Percentiles rank a stretch among this genome's conserved stretches.
Conservation (phyloP, 2,329 filamentous ascomycete species). For the Fusarium fujikuroi region DNA sequence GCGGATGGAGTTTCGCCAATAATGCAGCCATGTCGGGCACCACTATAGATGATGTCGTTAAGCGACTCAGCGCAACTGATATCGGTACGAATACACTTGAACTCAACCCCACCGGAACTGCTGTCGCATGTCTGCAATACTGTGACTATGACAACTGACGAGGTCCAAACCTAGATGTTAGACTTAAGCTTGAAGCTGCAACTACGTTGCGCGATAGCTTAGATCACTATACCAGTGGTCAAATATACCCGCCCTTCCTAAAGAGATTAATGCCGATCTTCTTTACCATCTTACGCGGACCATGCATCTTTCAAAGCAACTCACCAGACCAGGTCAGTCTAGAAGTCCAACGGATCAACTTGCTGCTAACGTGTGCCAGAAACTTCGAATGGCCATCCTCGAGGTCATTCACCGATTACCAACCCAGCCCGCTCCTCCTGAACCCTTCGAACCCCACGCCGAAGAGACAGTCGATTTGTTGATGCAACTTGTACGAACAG, state of each 20-base stretch:
- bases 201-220: conserved; percentile 90
- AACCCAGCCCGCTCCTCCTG: conserved; percentile 74
- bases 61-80: conserved; percentile 66
- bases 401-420: conserved; percentile 92
- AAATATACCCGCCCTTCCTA: conserved; percentile 83
- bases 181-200: conserved; percentile 83
- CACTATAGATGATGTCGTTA: conserved; percentile 71
- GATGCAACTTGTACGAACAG: conserved; percentile 85
- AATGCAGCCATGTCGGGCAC: conserved; percentile 69
- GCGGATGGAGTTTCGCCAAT: conserved; percentile 55
- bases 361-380: conserved; percentile 59
- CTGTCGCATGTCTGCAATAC: conserved; percentile 34
- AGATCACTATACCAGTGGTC: conserved; percentile 84
- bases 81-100: conserved; percentile 55
- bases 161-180: conserved; percentile 69
- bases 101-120: conserved; percentile 16
- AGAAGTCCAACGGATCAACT: background rate
- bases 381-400: conserved; percentile 90
- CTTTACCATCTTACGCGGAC: conserved; percentile 83
- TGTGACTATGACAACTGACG: conserved; percentile 8
- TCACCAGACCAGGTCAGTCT: conserved; percentile 83
- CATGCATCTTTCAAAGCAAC: conserved; percentile 90
- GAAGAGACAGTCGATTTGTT: conserved; percentile 89
- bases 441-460: conserved; percentile 89
- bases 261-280: conserved; percentile 91